Evolutionary conservation across 768 basidiomycete species (phyloP).

Genomic region (Amanita rimosa): DNA sequence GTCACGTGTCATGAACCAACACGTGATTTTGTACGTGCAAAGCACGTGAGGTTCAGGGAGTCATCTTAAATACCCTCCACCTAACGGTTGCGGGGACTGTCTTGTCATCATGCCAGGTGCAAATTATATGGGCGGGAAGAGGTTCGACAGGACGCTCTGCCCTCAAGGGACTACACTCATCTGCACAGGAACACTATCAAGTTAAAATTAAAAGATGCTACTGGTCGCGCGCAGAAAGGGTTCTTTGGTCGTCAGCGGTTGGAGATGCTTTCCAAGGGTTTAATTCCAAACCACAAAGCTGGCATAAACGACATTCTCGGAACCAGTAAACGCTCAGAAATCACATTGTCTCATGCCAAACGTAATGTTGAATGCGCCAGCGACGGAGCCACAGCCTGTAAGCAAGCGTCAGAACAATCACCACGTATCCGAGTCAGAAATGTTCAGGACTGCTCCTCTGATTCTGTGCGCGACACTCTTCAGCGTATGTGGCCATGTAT

Average conservation of each 20-base stretch:
- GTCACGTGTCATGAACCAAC: no score
- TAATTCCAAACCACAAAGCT: slow-evolving; percentile 11
- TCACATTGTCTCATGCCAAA: slow-evolving; percentile 5
- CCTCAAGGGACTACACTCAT: neutral
- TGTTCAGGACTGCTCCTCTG: neutral
- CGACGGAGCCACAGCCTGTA: neutral
- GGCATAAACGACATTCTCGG: slow-evolving; percentile 4
- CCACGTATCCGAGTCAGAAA: neutral
- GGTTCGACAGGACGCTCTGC: slow-evolving; percentile 21
- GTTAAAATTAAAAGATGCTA: slow-evolving; percentile 43
- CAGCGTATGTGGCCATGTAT: slow-evolving; percentile 2
- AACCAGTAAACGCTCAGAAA: slow-evolving; percentile 4
- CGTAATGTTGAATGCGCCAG: neutral
- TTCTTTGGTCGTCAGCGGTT: slow-evolving; percentile 55
- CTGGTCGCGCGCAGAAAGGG: slow-evolving; percentile 41
- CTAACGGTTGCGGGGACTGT: no score
- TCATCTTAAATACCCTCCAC: no score
- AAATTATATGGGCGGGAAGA: slow-evolving; percentile 70
- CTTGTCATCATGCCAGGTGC: slow-evolving; percentile 49
- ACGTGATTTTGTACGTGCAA: no score
- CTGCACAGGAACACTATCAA: slow-evolving; percentile 42
- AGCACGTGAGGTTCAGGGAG: no score
- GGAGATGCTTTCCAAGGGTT: slow-evolving; percentile 34
- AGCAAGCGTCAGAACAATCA: no score
- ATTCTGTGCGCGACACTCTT: neutral